phyloP scores from a whole-genome alignment of 495 filamentous ascomycete genomes.

The Neurospora sp. region DNA sequence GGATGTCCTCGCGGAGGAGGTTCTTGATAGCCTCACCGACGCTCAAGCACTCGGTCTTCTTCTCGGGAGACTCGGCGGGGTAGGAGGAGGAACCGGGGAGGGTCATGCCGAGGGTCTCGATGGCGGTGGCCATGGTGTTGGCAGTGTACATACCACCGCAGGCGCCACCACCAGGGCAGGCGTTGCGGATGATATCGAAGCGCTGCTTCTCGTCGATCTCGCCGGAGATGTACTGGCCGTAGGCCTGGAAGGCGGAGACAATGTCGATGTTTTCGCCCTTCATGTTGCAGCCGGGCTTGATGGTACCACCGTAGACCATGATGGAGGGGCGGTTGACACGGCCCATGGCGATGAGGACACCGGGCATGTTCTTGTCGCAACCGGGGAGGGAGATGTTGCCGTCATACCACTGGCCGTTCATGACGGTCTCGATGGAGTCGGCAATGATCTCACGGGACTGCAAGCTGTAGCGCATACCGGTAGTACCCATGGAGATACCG shows the following conservation, averaged over 20 bases:
- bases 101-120: slow-evolving; percentile 93
- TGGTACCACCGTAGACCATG: slow-evolving; percentile 96
- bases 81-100: slow-evolving; percentile 88
- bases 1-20: slow-evolving; percentile 78
- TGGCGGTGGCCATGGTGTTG: slow-evolving; percentile 97
- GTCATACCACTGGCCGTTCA: slow-evolving; percentile 99
- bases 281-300: slow-evolving; percentile 79
- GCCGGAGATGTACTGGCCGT: slow-evolving; percentile 86
- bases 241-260: slow-evolving; percentile 94
- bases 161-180: slow-evolving; percentile 85
- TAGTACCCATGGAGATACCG: slow-evolving; percentile 72
- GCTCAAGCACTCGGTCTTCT: slow-evolving; percentile 74
- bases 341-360: slow-evolving; percentile 96
- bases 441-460: slow-evolving; percentile 94
- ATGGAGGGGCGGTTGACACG: slow-evolving; percentile 84
- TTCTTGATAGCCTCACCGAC: slow-evolving; percentile 82
- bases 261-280: slow-evolving; percentile 79
- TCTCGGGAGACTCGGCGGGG: slow-evolving; percentile 78
- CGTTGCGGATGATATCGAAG: slow-evolving; percentile 89
- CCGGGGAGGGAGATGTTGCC: slow-evolving; percentile 97
- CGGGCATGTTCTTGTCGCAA: slow-evolving; percentile 99
- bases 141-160: slow-evolving; percentile 99
- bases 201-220: slow-evolving; percentile 85
- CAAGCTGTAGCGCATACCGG: slow-evolving; percentile 87
- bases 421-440: slow-evolving; percentile 96